Percentiles rank a stretch among this genome's conserved stretches.
Conservation (phyloP, 441 rosid genomes). For the Adansonia gregorii region DNA sequence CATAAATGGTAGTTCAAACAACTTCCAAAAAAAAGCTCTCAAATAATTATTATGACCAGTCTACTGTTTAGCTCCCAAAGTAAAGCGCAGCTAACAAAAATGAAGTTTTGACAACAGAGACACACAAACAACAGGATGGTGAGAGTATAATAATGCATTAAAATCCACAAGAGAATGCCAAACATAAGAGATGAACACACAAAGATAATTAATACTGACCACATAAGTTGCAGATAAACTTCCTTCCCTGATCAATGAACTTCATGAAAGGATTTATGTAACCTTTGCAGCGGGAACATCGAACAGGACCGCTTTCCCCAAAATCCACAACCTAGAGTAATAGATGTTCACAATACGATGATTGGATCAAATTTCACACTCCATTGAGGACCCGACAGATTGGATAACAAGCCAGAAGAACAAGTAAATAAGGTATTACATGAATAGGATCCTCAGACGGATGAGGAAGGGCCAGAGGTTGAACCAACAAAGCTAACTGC, state of each 20-base stretch:
- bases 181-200: background rate
- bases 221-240: slow-evolving; percentile 83
- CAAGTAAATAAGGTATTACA: slow-evolving; percentile 39
- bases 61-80: background rate
- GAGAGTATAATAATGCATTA: background rate
- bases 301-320: slow-evolving; percentile 88
- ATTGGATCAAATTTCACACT: background rate
- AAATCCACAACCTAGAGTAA: slow-evolving; percentile 75
- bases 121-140: slow-evolving; percentile 18
- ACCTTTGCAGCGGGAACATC: slow-evolving; percentile 93
- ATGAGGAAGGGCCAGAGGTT: slow-evolving; percentile 86
- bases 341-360: slow-evolving; percentile 26
- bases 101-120: background rate
- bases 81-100: background rate
- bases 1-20: slow-evolving; percentile 1
- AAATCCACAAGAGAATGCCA: background rate
- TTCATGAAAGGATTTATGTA: slow-evolving; percentile 89
- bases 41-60: background rate
- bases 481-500: slow-evolving; percentile 83
- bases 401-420: slow-evolving; percentile 16
- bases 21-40: background rate
- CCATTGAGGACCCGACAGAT: background rate
- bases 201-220: slow-evolving; percentile 51
- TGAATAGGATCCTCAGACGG: slow-evolving; percentile 91
- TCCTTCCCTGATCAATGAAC: slow-evolving; percentile 88